Percentiles rank a stretch among this genome's conserved stretches.
Evolutionary conservation across 2,329 filamentous ascomycete genomes (phyloP).

Genomic region (Hypoxylon sp.): DNA sequence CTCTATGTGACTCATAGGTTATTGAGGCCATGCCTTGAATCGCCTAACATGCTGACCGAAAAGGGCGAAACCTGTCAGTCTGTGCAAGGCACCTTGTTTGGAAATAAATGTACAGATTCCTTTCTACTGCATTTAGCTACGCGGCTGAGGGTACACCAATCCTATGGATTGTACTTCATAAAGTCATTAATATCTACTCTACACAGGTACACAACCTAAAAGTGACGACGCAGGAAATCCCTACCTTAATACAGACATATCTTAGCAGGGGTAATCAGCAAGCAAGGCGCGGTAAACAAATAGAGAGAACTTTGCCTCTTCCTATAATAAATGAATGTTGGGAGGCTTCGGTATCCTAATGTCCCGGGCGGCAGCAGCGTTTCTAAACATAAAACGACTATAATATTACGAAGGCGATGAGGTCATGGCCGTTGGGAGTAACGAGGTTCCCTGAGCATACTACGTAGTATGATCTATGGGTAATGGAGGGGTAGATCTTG

Average conservation of each 20-base stretch:
- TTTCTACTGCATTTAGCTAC: slow-evolving; percentile 12
- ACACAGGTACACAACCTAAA: slow-evolving; percentile 16
- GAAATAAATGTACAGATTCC: slow-evolving; percentile 21
- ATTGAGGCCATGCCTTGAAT: slow-evolving; percentile 30
- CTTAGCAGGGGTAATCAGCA: slow-evolving; percentile 12
- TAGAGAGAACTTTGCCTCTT: slow-evolving; percentile 11
- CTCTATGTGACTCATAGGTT: slow-evolving; percentile 40
- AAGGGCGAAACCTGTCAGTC: slow-evolving; percentile 29
- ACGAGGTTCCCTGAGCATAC: slow-evolving; percentile 31
- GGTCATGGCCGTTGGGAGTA: slow-evolving; percentile 33
- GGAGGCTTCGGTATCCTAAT: slow-evolving; percentile 8
- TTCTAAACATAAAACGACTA: slow-evolving; percentile 28
- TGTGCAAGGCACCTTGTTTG: slow-evolving; percentile 39
- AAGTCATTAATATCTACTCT: slow-evolving; percentile 9
- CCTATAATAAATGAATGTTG: slow-evolving; percentile 5
- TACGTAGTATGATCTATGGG: slow-evolving; percentile 44
- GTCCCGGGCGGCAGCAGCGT: slow-evolving; percentile 35
- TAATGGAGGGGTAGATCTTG: slow-evolving; percentile 47
- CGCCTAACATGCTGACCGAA: slow-evolving; percentile 32
- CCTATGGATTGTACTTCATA: slow-evolving; percentile 16
- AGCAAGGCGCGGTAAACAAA: slow-evolving; percentile 10
- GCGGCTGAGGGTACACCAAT: slow-evolving; percentile 21
- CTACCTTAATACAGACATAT: slow-evolving; percentile 19
- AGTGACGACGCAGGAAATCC: slow-evolving; percentile 5
- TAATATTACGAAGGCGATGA: slow-evolving; percentile 37